phyloP scores from a whole-genome alignment of 73 alveolate genomes.

The Tetrahymena borealis region DNA sequence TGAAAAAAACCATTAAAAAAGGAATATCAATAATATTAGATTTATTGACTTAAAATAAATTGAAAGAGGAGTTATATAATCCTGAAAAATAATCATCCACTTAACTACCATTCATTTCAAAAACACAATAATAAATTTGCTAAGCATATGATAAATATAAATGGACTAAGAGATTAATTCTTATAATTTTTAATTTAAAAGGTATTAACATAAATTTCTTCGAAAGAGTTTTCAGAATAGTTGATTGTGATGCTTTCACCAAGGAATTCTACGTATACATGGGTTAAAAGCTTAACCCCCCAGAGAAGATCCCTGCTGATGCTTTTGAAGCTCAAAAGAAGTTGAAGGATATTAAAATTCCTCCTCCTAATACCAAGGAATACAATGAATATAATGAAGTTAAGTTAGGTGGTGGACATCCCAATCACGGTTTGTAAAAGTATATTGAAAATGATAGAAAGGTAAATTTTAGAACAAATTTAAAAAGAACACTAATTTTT shows the following conservation, averaged over 20 bases:
- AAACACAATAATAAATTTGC: neutral
- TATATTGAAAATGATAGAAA: conserved; percentile 83
- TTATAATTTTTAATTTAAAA: too few relatives aligned
- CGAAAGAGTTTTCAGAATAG: conserved; percentile 74
- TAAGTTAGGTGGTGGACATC: conserved; percentile 91
- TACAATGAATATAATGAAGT: conserved; percentile 89
- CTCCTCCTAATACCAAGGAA: conserved; percentile 86
- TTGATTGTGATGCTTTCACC: conserved; percentile 90
- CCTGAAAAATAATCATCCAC: neutral
- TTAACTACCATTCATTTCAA: neutral
- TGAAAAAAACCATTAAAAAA: neutral
- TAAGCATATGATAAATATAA: too few relatives aligned
- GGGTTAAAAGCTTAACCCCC: conserved; percentile 69
- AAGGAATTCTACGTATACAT: conserved; percentile 73
- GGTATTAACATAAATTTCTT: conserved; percentile 52
- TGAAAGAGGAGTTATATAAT: neutral
- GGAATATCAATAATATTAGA: neutral
- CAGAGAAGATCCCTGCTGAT: conserved; percentile 81
- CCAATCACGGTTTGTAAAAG: conserved; percentile 71
- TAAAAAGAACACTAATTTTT: neutral
- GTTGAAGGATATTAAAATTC: conserved; percentile 74
- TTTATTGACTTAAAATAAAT: neutral
- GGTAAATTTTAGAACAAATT: too few relatives aligned
- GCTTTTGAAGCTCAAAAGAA: conserved; percentile 63
- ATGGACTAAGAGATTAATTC: too few relatives aligned